Evolutionary conservation across 441 rosid species (phyloP).

Genomic region (Arabidopsis hybrid): DNA sequence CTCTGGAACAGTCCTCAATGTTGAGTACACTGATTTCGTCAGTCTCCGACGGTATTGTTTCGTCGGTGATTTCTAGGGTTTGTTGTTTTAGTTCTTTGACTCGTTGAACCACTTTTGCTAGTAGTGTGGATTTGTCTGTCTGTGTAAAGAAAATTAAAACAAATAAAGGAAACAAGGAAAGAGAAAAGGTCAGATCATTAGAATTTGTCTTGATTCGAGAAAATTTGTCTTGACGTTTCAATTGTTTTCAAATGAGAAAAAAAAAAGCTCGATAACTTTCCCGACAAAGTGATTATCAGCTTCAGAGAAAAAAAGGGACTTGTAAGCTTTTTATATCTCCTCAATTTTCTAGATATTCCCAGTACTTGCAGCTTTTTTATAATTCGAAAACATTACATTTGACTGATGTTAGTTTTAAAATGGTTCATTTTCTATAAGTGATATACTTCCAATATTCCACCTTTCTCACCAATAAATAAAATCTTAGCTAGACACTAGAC

Average conservation of each 20-base stretch:
- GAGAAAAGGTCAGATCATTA: constrained; percentile 6
- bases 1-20: constrained; percentile 54
- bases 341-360: constrained; percentile 37
- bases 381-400: constrained; percentile 36
- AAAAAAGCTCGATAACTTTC: constrained; percentile 53
- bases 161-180: constrained; percentile 9
- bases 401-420: constrained; percentile 14
- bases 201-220: constrained; percentile 33
- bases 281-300: constrained; percentile 46
- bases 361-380: constrained; percentile 47
- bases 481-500: not conserved
- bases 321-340: constrained; percentile 35
- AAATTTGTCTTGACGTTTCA: constrained; percentile 21
- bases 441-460: constrained; percentile 29
- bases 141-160: constrained; percentile 32
- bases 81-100: constrained; percentile 85
- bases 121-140: constrained; percentile 94
- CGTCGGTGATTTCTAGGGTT: constrained; percentile 61
- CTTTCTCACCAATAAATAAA: constrained; percentile 7
- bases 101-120: constrained; percentile 87
- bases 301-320: constrained; percentile 40
- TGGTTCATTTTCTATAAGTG: not conserved
- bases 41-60: constrained; percentile 75
- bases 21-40: constrained; percentile 80
- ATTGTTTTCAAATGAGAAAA: constrained; percentile 14